Conservation (phyloP, 495 filamentous ascomycete species). For the Neurospora sp. region DNA sequence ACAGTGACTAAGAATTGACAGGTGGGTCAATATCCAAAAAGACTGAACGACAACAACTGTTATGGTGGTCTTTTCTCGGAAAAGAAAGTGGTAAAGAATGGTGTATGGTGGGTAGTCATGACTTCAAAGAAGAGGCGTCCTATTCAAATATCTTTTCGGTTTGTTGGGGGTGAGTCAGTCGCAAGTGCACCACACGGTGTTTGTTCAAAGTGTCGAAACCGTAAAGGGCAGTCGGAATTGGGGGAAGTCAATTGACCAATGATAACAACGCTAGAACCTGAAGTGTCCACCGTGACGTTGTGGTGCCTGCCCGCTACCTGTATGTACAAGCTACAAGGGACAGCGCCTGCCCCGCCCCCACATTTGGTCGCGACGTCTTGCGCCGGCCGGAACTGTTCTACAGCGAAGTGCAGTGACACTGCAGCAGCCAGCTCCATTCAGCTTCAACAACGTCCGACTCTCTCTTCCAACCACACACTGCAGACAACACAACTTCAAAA, state of each 20-base stretch:
- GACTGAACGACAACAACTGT: background rate
- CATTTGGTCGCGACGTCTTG: background rate
- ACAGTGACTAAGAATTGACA: background rate
- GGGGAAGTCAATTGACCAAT: background rate
- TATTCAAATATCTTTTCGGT: background rate
- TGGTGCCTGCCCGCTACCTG: background rate
- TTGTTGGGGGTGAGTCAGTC: background rate
- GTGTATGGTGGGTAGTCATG: background rate
- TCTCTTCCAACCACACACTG: background rate
- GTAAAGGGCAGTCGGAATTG: background rate
- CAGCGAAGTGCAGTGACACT: background rate
- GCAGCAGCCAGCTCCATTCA: background rate
- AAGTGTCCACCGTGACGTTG: background rate
- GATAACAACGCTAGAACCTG: background rate
- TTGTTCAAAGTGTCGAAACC: background rate
- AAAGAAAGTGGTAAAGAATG: background rate
- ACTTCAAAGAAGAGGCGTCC: background rate
- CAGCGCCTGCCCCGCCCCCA: background rate
- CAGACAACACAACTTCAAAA: constrained; percentile 15
- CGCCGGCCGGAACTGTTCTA: background rate
- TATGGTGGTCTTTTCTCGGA: background rate
- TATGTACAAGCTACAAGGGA: background rate
- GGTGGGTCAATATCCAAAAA: background rate
- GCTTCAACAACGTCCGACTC: background rate
- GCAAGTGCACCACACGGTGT: background rate